Base-by-base conservation (phyloP, 2,329 filamentous ascomycete species). In the Phaeoacremonium minimum region DNA sequence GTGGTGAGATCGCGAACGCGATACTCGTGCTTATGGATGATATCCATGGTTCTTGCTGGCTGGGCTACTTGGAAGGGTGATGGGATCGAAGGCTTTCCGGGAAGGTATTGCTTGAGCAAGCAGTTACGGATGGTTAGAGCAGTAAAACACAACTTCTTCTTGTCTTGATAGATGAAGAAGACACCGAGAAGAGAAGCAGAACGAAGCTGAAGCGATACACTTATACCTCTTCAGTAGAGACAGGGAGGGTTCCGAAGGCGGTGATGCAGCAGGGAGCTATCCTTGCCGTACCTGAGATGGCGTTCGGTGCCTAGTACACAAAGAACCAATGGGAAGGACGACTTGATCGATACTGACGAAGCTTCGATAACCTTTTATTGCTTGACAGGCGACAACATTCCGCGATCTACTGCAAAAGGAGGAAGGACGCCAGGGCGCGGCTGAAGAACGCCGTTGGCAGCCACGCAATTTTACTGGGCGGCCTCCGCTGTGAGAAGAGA, bases 1-100 rank as follows among this genome's bases (percentile, higher is more conserved):
- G 81, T 83, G 7, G 61, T 50, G 18, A 84, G 60, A 33, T 80
- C 69, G 30, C 71, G 69, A 42, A 84, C 55, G 19, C 67, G 66
- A 52, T 78, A 80, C 41, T 75, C 64, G 40, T 73, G 55, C 40
- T 61, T 62, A 44, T 67, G 54, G 36, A 54, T 35, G 22, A 50
- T 41, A 15, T 70, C 66, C 61, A 70, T 65, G 34, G 33, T 46
- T 26, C 22, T n/a, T n/a, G 22, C 22, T 26, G 22, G 22, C 22
- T 26, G 9, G 9, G 9, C 22, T 26, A 26, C 22, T n/a, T 26
- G 22, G 22, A 9, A 9, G 9, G 9, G 2, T n/a, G 9, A 9
- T 26, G 22, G 22, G n/a, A n/a, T n/a, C n/a, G n/a, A n/a, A n/a
- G n/a, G n/a, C n/a, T n/a, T n/a, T n/a, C n/a, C n/a, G n/a, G n/a